Conservation (phyloP, 169 alveolate genomes). For the Plasmodium vivax region DNA sequence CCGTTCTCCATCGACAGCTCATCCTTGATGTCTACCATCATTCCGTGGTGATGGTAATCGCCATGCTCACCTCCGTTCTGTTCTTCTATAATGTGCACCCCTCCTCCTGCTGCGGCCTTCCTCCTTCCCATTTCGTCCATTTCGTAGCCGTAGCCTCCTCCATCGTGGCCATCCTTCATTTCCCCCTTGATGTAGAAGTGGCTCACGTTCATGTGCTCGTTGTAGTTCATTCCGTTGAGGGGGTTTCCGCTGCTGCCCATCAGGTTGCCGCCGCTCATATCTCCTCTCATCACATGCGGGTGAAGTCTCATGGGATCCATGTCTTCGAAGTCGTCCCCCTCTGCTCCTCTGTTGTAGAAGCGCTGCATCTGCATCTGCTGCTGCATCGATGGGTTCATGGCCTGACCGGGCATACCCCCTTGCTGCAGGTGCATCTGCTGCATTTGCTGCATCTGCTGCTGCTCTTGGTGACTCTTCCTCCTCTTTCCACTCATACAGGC, state of each 20-base stretch:
- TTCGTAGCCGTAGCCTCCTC: not conserved
- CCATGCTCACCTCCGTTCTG: not conserved
- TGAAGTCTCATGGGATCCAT: not conserved
- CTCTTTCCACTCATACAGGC: not conserved
- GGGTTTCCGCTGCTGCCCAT: not conserved
- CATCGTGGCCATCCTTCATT: not conserved
- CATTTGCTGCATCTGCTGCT: not conserved
- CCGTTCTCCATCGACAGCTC: slow-evolving; percentile 11
- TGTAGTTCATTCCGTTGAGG: not conserved
- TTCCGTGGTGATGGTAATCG: not conserved
- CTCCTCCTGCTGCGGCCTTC: not conserved
- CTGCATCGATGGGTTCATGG: not conserved
- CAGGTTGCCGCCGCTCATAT: not conserved
- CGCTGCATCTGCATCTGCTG: not conserved
- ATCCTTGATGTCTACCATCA: slow-evolving; percentile 13
- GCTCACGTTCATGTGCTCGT: not conserved
- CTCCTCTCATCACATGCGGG: not conserved
- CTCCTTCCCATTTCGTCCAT: not conserved
- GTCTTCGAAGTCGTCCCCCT: not conserved
- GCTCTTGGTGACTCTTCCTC: not conserved
- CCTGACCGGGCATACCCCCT: not conserved
- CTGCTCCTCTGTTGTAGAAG: not conserved
- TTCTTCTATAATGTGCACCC: not conserved
- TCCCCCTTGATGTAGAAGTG: slow-evolving; percentile 2
- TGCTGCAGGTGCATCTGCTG: not conserved